Conservation (phyloP, 192 early-diverging fungal genomes). For the Piromyces finnis region DNA sequence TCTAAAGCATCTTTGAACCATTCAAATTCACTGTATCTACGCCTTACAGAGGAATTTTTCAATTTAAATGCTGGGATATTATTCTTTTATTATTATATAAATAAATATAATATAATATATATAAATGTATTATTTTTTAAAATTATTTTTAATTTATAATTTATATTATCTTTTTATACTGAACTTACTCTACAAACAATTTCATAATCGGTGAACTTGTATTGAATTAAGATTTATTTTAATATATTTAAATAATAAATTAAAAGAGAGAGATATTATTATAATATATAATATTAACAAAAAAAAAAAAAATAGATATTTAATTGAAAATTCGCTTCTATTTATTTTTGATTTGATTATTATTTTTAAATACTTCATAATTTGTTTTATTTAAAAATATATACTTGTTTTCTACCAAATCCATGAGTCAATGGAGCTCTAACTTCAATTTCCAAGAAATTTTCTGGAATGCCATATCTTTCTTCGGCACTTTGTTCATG, state of each 20-base stretch:
- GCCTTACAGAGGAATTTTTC: slow-evolving; percentile 58
- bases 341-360: background rate
- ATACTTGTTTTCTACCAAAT: background rate
- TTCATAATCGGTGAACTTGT: slow-evolving; percentile 90
- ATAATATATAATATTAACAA: too few relatives aligned
- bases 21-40: slow-evolving; percentile 96
- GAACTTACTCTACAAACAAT: slow-evolving; percentile 68
- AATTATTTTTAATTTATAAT: too few relatives aligned
- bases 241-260: too few relatives aligned
- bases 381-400: too few relatives aligned
- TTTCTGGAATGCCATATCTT: slow-evolving; percentile 79
- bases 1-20: slow-evolving; percentile 93
- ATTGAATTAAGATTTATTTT: too few relatives aligned
- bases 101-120: too few relatives aligned
- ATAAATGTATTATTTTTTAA: too few relatives aligned
- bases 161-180: background rate
- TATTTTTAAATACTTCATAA: too few relatives aligned
- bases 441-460: slow-evolving; percentile 51
- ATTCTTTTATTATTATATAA: slow-evolving; percentile 45
- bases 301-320: slow-evolving; percentile 24
- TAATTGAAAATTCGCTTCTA: too few relatives aligned
- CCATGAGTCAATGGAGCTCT: background rate
- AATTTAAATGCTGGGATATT: slow-evolving; percentile 95
- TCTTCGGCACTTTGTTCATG: background rate
- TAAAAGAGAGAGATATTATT: too few relatives aligned